These are phyloP conservation scores for Leccinum subtestaceum DNA, from an alignment of 768 basidiomycete species.

Conservation along the genomic window DNA sequence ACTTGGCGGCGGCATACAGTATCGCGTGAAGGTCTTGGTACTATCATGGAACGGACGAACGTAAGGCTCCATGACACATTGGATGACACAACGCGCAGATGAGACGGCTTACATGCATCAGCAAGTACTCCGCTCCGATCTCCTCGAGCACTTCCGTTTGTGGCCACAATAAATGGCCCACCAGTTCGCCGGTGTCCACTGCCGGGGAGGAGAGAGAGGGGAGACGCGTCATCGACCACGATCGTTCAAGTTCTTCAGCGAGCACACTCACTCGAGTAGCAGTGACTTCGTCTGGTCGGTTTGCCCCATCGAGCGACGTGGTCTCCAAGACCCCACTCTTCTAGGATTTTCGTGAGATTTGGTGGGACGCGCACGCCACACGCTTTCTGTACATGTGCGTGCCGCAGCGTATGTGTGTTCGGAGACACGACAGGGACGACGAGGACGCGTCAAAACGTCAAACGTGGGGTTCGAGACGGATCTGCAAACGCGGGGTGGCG, in stretches of 20 bases:
- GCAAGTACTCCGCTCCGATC: constrained; percentile 45
- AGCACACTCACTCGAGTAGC: constrained; percentile 14
- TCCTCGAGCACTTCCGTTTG: constrained; percentile 45
- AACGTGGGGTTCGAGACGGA: not conserved
- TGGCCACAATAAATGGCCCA: constrained; percentile 43
- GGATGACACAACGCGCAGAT: not conserved
- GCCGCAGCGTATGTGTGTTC: not conserved
- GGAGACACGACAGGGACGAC: not conserved
- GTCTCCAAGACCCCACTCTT: constrained; percentile 51
- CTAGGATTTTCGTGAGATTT: constrained; percentile 52
- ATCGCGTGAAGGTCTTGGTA: constrained; percentile 51
- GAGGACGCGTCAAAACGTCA: not conserved
- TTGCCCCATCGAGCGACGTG: constrained; percentile 35
- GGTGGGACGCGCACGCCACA: constrained; percentile 48
- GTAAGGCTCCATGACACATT: not conserved
- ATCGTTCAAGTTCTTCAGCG: too few relatives aligned
- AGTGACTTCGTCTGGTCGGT: constrained; percentile 13
- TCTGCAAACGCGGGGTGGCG: not conserved
- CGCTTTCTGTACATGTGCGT: constrained; percentile 22
- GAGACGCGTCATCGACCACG: not conserved
- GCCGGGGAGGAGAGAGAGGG: not conserved
- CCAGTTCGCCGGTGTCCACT: constrained; percentile 41
- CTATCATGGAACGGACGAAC: constrained; percentile 27
- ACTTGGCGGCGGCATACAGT: constrained; percentile 43
- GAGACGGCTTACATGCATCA: constrained; percentile 41